Conservation (phyloP, 345 rosid genomes). For the Theobroma cacao region DNA sequence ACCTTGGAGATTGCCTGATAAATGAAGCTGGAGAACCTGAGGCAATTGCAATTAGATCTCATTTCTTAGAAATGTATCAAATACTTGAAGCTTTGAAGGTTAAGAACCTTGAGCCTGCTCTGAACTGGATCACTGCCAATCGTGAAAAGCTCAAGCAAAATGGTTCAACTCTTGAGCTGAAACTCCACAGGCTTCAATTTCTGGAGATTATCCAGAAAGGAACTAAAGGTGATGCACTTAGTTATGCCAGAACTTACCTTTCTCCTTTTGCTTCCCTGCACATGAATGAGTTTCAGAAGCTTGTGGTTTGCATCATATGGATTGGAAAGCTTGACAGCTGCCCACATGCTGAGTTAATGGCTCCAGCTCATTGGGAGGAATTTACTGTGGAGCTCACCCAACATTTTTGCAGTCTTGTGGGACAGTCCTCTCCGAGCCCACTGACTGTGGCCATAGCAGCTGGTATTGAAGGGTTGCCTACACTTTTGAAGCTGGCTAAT, state of each 20-base stretch:
- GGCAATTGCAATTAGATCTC: constrained; percentile 39
- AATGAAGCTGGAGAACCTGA: constrained; percentile 59
- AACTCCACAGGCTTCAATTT: constrained; percentile 55
- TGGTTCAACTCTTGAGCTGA: constrained; percentile 58
- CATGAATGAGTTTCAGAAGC: constrained; percentile 45
- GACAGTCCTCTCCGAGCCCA: constrained; percentile 51
- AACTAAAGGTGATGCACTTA: constrained; percentile 44
- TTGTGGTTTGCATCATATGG: constrained; percentile 51
- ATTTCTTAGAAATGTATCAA: constrained; percentile 50
- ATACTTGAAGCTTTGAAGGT: constrained; percentile 55
- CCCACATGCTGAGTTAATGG: constrained; percentile 50
- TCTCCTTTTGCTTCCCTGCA: constrained; percentile 40
- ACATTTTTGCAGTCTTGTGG: constrained; percentile 50
- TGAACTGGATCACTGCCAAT: constrained; percentile 64
- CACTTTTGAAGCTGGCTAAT: constrained; percentile 63
- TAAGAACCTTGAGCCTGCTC: constrained; percentile 63
- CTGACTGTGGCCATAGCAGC: constrained; percentile 54
- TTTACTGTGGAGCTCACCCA: constrained; percentile 44
- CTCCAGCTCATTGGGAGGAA: constrained; percentile 46
- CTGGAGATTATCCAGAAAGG: constrained; percentile 62
- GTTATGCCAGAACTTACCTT: constrained; percentile 55
- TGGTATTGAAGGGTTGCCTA: constrained; percentile 63
- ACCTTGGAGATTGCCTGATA: constrained; percentile 68
- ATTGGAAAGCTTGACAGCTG: constrained; percentile 49
- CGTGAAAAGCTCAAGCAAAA: constrained; percentile 40